phyloP scores from a whole-genome alignment of 495 filamentous ascomycete genomes.

The Staphylotrichum longicolle region DNA sequence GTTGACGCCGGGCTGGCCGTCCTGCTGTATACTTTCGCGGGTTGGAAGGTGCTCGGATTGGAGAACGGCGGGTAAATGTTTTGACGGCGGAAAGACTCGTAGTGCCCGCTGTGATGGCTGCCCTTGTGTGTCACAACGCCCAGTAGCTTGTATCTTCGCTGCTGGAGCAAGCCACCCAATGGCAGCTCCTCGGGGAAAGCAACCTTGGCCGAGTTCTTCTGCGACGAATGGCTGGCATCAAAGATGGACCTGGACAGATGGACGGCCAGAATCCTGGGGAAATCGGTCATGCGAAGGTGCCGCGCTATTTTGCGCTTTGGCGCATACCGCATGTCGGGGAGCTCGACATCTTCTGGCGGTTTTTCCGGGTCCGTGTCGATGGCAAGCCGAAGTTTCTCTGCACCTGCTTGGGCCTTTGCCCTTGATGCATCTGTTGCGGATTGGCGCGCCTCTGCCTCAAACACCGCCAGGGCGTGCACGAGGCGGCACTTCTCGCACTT shows the following conservation, averaged over 20 bases:
- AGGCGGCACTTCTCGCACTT: conserved; percentile 89
- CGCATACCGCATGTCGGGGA: conserved; percentile 70
- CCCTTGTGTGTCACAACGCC: conserved; percentile 92
- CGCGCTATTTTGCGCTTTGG: conserved; percentile 83
- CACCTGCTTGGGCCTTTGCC: conserved; percentile 46
- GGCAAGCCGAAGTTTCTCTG: conserved; percentile 55
- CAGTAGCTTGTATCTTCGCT: conserved; percentile 78
- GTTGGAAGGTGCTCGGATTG: conserved; percentile 72
- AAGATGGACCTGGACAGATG: conserved; percentile 93
- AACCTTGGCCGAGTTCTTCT: conserved; percentile 93
- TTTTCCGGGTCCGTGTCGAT: conserved; percentile 75
- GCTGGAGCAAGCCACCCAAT: conserved; percentile 74
- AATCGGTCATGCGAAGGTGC: conserved; percentile 77
- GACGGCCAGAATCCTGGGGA: conserved; percentile 85
- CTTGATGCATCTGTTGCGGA: conserved; percentile 48
- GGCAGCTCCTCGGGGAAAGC: conserved; percentile 81
- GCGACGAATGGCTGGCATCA: conserved; percentile 66
- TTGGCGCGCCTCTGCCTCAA: conserved; percentile 40
- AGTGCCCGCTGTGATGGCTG: conserved; percentile 93
- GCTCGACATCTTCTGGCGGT: conserved; percentile 62
- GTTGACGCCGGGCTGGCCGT: conserved; percentile 44
- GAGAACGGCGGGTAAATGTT: conserved; percentile 68
- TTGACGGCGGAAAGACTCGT: conserved; percentile 95
- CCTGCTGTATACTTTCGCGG: conserved; percentile 65
- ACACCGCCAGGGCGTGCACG: conserved; percentile 58